A percentile compares a stretch with the other conserved stretches of the same genome.
Evolutionary conservation across 441 rosid genomes (phyloP).

Genomic region (Aquilaria agallochum): DNA sequence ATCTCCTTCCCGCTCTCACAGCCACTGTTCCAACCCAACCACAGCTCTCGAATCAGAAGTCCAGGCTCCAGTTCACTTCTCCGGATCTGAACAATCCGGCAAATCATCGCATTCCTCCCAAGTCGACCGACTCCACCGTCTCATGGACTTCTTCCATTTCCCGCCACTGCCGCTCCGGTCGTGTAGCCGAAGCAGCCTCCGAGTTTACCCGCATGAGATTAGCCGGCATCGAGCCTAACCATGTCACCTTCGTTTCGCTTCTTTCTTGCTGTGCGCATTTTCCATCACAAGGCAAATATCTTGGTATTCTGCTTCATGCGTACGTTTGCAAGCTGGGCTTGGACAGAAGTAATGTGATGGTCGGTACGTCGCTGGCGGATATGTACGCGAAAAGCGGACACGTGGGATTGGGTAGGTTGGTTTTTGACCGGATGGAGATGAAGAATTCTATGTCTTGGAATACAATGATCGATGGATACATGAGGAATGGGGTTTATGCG

Average conservation of each 20-base stretch:
- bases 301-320: constrained; percentile 58
- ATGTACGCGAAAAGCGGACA: constrained; percentile 60
- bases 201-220: constrained; percentile 55
- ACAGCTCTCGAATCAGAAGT: constrained; percentile 14
- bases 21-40: constrained; percentile 19
- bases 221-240: constrained; percentile 56
- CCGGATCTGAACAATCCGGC: constrained; percentile 16
- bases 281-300: constrained; percentile 25
- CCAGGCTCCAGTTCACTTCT: constrained; percentile 4
- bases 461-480: constrained; percentile 65
- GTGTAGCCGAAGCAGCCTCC: constrained; percentile 39
- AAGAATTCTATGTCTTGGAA: constrained; percentile 71
- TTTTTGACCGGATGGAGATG: constrained; percentile 32
- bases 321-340: constrained; percentile 57
- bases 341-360: constrained; percentile 55
- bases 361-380: constrained; percentile 59
- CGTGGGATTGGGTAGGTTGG: constrained; percentile 40
- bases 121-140: constrained; percentile 26
- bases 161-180: constrained; percentile 55
- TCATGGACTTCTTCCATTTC: constrained; percentile 73
- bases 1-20: constrained; percentile 32
- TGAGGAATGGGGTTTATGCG: constrained; percentile 39
- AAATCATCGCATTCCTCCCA: constrained; percentile 14
- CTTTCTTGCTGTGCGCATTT: constrained; percentile 49
- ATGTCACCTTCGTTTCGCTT: constrained; percentile 52